phyloP scores from a whole-genome alignment of 164 flowering plant genomes.

The Piper longum region DNA sequence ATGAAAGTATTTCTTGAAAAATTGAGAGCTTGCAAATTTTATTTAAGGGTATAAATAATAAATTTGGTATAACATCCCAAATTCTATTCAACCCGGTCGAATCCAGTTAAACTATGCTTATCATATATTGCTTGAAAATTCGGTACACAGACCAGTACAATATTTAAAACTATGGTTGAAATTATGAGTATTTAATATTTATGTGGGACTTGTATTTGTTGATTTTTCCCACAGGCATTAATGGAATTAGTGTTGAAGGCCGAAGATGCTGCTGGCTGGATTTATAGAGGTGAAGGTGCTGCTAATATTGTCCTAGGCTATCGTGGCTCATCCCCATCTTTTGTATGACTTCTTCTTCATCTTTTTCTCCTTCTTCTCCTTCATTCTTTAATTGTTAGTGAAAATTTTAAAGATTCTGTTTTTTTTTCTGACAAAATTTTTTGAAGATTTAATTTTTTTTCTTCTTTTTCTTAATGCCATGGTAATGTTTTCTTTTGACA shows the following conservation, averaged over 20 bases:
- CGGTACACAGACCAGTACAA: too few species aligned
- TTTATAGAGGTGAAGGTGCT: constrained; percentile 89
- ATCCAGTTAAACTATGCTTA: too few species aligned
- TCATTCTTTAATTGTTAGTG: not conserved
- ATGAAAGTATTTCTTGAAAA: too few species aligned
- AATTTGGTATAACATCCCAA: too few species aligned
- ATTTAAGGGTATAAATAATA: too few species aligned
- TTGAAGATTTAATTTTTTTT: not conserved
- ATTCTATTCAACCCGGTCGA: too few species aligned
- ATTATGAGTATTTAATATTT: too few species aligned
- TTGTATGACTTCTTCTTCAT: constrained; percentile 26
- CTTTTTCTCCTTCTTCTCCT: not conserved
- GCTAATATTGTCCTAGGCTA: constrained; percentile 74
- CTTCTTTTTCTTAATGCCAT: too few species aligned
- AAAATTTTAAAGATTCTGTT: not conserved
- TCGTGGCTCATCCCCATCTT: constrained; percentile 48
- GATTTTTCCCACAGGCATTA: not conserved
- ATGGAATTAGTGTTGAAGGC: constrained; percentile 40
- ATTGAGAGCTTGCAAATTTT: too few species aligned
- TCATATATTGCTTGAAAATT: too few species aligned
- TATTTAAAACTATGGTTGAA: too few species aligned
- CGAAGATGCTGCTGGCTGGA: constrained; percentile 65
- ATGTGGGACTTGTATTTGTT: too few species aligned
- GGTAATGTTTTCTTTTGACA: not conserved
- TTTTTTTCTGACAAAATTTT: not conserved